Conservation (phyloP, 768 basidiomycete species). For the Tulasnella sp. region DNA sequence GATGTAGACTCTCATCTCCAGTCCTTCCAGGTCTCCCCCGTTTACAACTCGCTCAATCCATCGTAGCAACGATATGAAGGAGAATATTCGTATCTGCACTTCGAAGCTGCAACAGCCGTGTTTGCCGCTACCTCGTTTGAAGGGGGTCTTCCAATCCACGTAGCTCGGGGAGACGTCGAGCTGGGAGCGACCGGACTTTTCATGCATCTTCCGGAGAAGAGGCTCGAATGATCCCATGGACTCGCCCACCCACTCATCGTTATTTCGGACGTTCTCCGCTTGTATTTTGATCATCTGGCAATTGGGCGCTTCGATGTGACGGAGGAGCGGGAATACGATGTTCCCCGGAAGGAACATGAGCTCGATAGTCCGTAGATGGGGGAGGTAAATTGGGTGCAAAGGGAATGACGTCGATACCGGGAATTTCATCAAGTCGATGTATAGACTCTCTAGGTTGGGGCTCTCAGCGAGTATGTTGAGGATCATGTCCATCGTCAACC, state of each 20-base stretch:
- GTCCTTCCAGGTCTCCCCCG: background rate
- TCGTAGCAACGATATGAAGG: background rate
- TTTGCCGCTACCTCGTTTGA: background rate
- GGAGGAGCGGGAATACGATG: background rate
- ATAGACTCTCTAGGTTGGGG: background rate
- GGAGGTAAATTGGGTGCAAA: background rate
- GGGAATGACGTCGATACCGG: background rate
- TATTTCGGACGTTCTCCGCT: background rate
- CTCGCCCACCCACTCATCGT: too few species aligned
- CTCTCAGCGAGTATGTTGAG: background rate
- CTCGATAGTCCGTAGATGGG: background rate
- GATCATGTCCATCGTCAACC: background rate
- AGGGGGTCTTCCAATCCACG: background rate
- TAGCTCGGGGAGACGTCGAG: rapidly evolving
- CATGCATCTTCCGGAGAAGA: background rate
- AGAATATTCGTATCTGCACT: too few species aligned
- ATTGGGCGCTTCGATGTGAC: background rate
- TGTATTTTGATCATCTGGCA: background rate
- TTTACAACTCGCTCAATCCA: background rate
- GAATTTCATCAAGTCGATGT: too few species aligned
- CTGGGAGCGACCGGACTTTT: background rate
- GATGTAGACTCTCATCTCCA: background rate
- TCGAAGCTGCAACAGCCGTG: background rate
- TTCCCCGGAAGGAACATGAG: background rate
- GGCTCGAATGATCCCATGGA: too few species aligned